Evolutionary conservation across 768 basidiomycete species (phyloP), one percentile per base, ranked within the genome.

Genomic region (Suillus ampliporus): DNA sequence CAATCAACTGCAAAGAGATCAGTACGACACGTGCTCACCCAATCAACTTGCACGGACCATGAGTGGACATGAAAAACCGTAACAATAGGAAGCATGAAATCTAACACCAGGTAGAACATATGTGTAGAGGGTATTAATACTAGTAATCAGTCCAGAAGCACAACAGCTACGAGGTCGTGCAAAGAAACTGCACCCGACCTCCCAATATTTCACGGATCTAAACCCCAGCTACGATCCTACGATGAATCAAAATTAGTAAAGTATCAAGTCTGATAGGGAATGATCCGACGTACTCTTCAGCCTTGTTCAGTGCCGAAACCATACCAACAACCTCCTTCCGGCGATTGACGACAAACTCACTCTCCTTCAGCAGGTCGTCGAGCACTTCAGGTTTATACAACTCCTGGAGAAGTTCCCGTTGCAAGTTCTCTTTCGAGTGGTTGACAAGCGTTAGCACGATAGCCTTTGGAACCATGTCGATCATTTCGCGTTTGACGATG

Each of bases 401-500:
- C 80, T 98, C 93, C 73, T 97, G 94, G 58, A 99, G 78, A 44
- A 99, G 84, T 77, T 97, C 96, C 64, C 89, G 85, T 80, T 99
- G 97, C 63, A 99, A 80, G 75, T 93, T 88, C 78, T 99, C 97
- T 78, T 97, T 98, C 63, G 96, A 89, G 76, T 89, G 89, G 73
- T 88, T 91, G 56, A 99, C 97, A 40, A 99, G 87, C 17, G 94
- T 98, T 66, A 92, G 80, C 11, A 91, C 88, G 74, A 97, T 94
- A 19, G 94, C 94, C 77, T 99, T 99, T 9, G 97, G 97, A 28
- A 99, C 93, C 95, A 97, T 97, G 78, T 99, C 97, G 71, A 99
- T 99, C 92, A 99, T 95, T 78, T 98, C 97, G 62, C 96, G 90
- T 81, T 99, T 99, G 60, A 98, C 94, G 67, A 98, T 95, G 79